Conservation (phyloP, 495 filamentous ascomycete species). For the Podospora sp. region DNA sequence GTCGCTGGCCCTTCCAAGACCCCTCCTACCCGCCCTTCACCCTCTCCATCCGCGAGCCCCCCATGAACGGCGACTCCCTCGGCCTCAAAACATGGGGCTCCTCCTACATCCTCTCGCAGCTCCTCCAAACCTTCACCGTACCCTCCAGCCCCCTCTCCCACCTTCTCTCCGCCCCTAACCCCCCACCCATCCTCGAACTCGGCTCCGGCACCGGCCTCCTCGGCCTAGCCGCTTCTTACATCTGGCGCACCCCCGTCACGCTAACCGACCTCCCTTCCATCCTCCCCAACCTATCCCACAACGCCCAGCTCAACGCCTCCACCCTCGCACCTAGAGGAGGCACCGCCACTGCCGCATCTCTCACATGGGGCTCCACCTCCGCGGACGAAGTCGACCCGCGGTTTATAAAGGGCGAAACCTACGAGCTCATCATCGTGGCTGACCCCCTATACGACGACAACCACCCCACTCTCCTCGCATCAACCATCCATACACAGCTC, state of each 20-base stretch:
- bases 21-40: slow-evolving; percentile 46
- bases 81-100: slow-evolving; percentile 94
- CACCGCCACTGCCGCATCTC: slow-evolving; percentile 35
- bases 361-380: slow-evolving; percentile 46
- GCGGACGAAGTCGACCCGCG: slow-evolving; percentile 35
- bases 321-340: slow-evolving; percentile 41
- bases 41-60: slow-evolving; percentile 78
- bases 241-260: slow-evolving; percentile 45
- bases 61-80: slow-evolving; percentile 81
- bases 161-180: slow-evolving; percentile 31
- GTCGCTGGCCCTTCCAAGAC: slow-evolving; percentile 66
- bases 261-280: slow-evolving; percentile 53
- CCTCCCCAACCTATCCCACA: slow-evolving; percentile 46
- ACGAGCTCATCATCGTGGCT: slow-evolving; percentile 49
- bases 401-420: slow-evolving; percentile 39
- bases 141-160: slow-evolving; percentile 39
- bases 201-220: slow-evolving; percentile 68
- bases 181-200: slow-evolving; percentile 55
- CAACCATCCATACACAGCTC: slow-evolving; percentile 46
- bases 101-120: slow-evolving; percentile 80
- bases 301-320: slow-evolving; percentile 41
- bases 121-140: slow-evolving; percentile 52
- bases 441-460: slow-evolving; percentile 53
- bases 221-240: slow-evolving; percentile 52
- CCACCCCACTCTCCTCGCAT: slow-evolving; percentile 47